phyloP scores from a whole-genome alignment of 2,329 filamentous ascomycete species.

The Stagonosporopsis tanaceti region DNA sequence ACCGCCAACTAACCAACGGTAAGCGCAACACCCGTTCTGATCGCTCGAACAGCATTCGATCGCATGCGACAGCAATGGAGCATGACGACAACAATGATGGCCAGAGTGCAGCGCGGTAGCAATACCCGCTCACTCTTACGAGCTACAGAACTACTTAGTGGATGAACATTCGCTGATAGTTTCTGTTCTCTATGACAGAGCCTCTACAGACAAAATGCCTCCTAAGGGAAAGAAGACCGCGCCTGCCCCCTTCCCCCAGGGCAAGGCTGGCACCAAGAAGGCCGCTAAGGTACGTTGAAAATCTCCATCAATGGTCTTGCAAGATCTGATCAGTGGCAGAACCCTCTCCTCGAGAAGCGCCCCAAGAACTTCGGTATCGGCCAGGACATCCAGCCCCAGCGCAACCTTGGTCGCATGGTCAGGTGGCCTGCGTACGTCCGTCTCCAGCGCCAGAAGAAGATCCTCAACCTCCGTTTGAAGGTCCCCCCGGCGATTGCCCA shows the following conservation, averaged over 20 bases:
- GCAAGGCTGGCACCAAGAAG: constrained; percentile 94
- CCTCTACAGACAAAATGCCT: constrained; percentile 67
- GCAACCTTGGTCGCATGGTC: constrained; percentile 81
- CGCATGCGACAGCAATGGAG: constrained; percentile 42
- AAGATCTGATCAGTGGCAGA: constrained; percentile 64
- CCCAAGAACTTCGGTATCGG: constrained; percentile 98
- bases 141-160: constrained; percentile 65
- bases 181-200: constrained; percentile 99
- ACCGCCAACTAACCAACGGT: constrained; percentile 48
- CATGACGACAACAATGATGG: constrained; percentile 48
- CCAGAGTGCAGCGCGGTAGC: constrained; percentile 49
- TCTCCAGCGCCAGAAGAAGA: constrained; percentile 94
- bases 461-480: constrained; percentile 98
- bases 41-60: constrained; percentile 43
- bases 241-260: constrained; percentile 72
- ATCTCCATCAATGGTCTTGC: background rate
- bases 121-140: constrained; percentile 50
- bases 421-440: constrained; percentile 97
- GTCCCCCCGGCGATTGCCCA: constrained; percentile 96
- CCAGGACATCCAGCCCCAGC: constrained; percentile 83
- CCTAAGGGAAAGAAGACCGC: constrained; percentile 99
- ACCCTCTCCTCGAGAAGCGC: constrained; percentile 99
- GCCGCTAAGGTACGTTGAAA: constrained; percentile 81
- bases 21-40: constrained; percentile 45
- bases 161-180: constrained; percentile 86